phyloP scores from a whole-genome alignment of 1,284 basidiomycete species.

The Pseudozyma pruni region DNA sequence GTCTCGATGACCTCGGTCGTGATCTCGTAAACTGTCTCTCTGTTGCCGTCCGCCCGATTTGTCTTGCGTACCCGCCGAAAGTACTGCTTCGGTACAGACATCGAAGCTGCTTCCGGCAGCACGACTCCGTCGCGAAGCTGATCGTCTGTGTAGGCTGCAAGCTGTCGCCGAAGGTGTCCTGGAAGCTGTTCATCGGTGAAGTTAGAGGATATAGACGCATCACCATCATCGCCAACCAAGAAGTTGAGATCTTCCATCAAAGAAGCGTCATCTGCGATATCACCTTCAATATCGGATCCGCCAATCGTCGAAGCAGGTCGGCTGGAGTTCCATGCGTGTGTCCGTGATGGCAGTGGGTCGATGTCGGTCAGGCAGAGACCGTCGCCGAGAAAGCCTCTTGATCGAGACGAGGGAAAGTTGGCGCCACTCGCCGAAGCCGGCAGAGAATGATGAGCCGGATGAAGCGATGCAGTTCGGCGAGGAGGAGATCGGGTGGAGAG shows the following conservation, averaged over 20 bases:
- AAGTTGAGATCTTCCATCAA: slow-evolving; percentile 53
- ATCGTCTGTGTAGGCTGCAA: slow-evolving; percentile 32
- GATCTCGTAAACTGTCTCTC: slow-evolving; percentile 69
- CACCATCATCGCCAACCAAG: slow-evolving; percentile 50
- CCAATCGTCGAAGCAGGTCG: neutral
- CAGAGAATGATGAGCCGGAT: slow-evolving; percentile 4
- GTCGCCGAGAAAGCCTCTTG: slow-evolving; percentile 39
- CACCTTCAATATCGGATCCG: slow-evolving; percentile 1
- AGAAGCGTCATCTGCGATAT: slow-evolving; percentile 22
- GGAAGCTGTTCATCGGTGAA: slow-evolving; percentile 51
- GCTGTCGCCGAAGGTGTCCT: slow-evolving; percentile 29
- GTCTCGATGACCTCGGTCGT: slow-evolving; percentile 69
- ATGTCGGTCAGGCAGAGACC: slow-evolving; percentile 52
- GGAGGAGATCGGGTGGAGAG: slow-evolving; percentile 29
- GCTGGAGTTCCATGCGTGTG: slow-evolving; percentile 3
- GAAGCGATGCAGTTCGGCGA: slow-evolving; percentile 19
- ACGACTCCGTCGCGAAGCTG: slow-evolving; percentile 43
- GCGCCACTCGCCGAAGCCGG: neutral
- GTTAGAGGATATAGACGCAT: slow-evolving; percentile 51
- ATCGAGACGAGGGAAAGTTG: slow-evolving; percentile 18
- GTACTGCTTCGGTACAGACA: slow-evolving; percentile 31
- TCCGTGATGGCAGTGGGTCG: slow-evolving; percentile 4
- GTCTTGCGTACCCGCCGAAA: slow-evolving; percentile 46
- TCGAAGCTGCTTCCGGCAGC: slow-evolving; percentile 13
- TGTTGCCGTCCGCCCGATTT: slow-evolving; percentile 44